These are phyloP conservation scores for peach (Prunus persica) DNA, from an alignment of 306 rosid species.

Conservation along the genomic window DNA sequence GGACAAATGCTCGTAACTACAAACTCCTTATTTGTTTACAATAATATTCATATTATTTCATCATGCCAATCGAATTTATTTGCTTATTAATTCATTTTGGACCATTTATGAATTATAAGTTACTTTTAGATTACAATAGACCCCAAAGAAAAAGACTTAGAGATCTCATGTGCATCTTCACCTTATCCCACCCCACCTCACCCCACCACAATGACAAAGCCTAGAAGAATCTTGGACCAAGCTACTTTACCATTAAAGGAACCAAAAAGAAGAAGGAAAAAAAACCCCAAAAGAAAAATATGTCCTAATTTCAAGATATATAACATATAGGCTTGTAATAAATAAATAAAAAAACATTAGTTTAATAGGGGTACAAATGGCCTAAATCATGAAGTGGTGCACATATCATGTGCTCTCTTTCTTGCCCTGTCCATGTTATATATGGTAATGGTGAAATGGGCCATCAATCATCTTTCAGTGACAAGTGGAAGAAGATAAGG, in stretches of 20 bases:
- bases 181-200: conserved; percentile 13
- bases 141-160: background rate
- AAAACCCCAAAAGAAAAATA: background rate
- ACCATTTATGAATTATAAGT: background rate
- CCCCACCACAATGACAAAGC: background rate
- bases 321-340: background rate
- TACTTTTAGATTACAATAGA: background rate
- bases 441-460: conserved; percentile 3
- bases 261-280: background rate
- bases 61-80: background rate
- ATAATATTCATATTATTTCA: too few species aligned
- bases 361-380: conserved; percentile 16
- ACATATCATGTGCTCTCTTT: conserved; percentile 35
- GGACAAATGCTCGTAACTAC: accelerated
- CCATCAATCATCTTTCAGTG: conserved; percentile 27
- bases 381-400: conserved; percentile 37
- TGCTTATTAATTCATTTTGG: background rate
- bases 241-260: background rate
- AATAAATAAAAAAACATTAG: background rate
- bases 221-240: conserved; percentile 10
- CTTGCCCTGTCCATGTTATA: conserved; percentile 24
- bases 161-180: conserved; percentile 7
- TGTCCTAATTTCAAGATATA: background rate
- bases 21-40: background rate
- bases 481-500: conserved; percentile 22